Percentiles rank a stretch among this genome's conserved stretches.
These are phyloP conservation scores for Melampsora americana DNA, from an alignment of 1,284 basidiomycete species.

Conservation along the genomic window DNA sequence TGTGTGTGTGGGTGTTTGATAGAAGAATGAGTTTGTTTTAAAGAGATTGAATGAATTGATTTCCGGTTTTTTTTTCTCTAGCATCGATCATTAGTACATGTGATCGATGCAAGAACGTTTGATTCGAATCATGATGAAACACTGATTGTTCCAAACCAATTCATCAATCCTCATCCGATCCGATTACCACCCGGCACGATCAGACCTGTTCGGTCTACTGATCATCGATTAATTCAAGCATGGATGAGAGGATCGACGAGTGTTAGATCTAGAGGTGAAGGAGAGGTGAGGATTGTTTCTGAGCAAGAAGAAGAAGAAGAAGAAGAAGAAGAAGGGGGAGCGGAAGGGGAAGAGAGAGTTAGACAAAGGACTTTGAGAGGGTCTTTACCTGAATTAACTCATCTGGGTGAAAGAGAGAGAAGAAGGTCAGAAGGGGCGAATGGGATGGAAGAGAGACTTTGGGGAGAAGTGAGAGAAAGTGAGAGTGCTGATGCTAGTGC, in stretches of 20 bases:
- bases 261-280: not conserved
- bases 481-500: not conserved
- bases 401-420: too few species aligned
- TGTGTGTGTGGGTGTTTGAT: too few species aligned
- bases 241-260: slow-evolving; percentile 6
- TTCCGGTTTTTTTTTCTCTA: not conserved
- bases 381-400: too few species aligned
- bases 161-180: slow-evolving; percentile 16
- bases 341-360: too few species aligned
- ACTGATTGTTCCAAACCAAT: slow-evolving; percentile 21
- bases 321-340: slow-evolving; percentile 21
- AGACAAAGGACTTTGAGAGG: not conserved
- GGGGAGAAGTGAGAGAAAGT: slow-evolving; percentile 8
- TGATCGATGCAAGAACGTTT: slow-evolving; percentile 42
- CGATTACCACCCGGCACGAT: slow-evolving; percentile 15
- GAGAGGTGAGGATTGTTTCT: not conserved
- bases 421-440: not conserved
- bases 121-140: slow-evolving; percentile 41
- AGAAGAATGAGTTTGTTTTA: too few species aligned
- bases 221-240: too few species aligned
- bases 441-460: slow-evolving; percentile 11
- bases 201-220: not conserved
- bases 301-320: not conserved
- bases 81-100: slow-evolving; percentile 40
- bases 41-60: too few species aligned